phyloP scores from a whole-genome alignment of 2,329 filamentous ascomycete species.

The Cercospora sesami region DNA sequence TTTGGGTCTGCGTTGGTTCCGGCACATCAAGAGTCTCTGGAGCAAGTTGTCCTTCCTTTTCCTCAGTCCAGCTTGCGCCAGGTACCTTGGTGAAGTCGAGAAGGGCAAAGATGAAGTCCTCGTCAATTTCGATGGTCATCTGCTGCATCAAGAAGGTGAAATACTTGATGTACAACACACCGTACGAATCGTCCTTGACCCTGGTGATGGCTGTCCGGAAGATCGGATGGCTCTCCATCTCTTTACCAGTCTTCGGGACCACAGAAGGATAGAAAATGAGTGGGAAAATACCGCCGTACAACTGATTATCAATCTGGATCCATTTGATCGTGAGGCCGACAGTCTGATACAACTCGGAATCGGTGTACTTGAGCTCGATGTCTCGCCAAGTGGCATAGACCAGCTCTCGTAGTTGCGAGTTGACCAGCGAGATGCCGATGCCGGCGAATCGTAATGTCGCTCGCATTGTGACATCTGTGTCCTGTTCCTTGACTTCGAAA shows the following conservation, averaged over 20 bases:
- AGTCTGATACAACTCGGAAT: constrained; percentile 92
- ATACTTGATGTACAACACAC: constrained; percentile 97
- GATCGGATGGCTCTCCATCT: constrained; percentile 94
- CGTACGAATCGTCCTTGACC: constrained; percentile 97
- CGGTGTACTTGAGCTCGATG: constrained; percentile 84
- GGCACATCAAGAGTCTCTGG: constrained; percentile 90
- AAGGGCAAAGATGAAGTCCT: constrained; percentile 96
- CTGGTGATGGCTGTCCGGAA: constrained; percentile 87
- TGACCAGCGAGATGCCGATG: constrained; percentile 90
- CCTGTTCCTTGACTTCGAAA: constrained; percentile 92
- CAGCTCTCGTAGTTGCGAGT: constrained; percentile 84
- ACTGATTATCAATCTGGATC: constrained; percentile 98
- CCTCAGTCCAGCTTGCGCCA: constrained; percentile 81
- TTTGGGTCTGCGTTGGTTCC: constrained; percentile 79
- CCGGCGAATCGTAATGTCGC: constrained; percentile 86
- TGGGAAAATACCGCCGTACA: constrained; percentile 97
- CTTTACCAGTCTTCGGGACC: constrained; percentile 92
- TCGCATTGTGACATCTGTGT: constrained; percentile 83
- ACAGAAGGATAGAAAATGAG: constrained; percentile 97
- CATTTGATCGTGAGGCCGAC: constrained; percentile 90
- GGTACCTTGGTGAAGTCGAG: constrained; percentile 93
- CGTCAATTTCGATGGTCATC: constrained; percentile 96
- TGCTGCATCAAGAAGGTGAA: constrained; percentile 90
- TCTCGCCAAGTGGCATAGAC: constrained; percentile 92
- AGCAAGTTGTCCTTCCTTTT: constrained; percentile 80